Conservation (phyloP, 805 yeast species). For the Yarrowia bubula region DNA sequence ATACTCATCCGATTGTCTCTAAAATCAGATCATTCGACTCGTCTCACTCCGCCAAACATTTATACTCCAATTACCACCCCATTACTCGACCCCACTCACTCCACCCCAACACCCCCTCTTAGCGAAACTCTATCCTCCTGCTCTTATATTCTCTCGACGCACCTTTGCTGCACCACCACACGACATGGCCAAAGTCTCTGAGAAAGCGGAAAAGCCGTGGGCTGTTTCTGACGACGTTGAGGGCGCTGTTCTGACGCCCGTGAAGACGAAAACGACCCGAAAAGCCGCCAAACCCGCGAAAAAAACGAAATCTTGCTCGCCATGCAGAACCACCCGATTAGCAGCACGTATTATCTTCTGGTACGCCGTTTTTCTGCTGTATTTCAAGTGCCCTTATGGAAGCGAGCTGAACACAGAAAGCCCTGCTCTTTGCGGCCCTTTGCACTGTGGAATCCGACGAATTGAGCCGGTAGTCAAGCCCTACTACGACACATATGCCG, state of each 20-base stretch:
- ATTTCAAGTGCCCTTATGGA: slow-evolving; percentile 34
- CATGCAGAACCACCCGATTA: slow-evolving; percentile 9
- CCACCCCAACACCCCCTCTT: too few relatives aligned
- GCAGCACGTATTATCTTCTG: slow-evolving; percentile 33
- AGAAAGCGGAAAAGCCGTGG: slow-evolving; percentile 3
- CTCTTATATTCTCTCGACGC: background rate
- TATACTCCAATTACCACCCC: too few relatives aligned
- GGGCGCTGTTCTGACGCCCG: background rate
- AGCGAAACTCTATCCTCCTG: too few relatives aligned
- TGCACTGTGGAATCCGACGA: slow-evolving; percentile 30
- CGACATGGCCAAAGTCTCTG: slow-evolving; percentile 4
- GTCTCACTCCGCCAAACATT: too few relatives aligned
- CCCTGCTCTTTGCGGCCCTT: slow-evolving; percentile 32
- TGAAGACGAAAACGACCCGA: background rate
- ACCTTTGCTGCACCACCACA: background rate
- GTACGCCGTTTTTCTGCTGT: slow-evolving; percentile 33
- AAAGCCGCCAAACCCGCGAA: background rate
- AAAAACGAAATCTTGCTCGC: background rate
- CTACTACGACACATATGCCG: slow-evolving; percentile 20
- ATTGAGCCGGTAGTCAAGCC: slow-evolving; percentile 31
- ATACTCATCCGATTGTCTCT: too few relatives aligned
- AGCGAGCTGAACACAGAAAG: slow-evolving; percentile 18
- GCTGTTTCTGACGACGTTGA: background rate
- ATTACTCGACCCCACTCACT: too few relatives aligned
- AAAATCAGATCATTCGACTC: too few relatives aligned